phyloP scores from a whole-genome alignment of 2,329 filamentous ascomycete genomes.

The Blastomyces emzantsi region DNA sequence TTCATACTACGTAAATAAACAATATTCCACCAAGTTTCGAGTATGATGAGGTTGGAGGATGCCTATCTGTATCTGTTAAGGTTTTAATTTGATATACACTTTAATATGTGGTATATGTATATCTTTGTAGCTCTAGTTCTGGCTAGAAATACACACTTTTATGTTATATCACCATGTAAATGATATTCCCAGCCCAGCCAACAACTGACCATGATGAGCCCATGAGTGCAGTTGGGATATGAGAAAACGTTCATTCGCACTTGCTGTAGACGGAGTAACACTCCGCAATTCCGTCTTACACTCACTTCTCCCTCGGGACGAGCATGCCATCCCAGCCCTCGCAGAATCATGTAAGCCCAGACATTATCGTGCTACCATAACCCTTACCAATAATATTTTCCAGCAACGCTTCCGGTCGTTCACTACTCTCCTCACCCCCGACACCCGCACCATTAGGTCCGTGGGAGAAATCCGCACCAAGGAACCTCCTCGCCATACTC shows the following conservation, averaged over 20 bases:
- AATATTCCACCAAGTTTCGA: background rate
- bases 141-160: background rate
- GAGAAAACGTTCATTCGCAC: background rate
- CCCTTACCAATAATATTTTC: slow-evolving; percentile 8
- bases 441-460: background rate
- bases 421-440: background rate
- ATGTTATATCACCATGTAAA: background rate
- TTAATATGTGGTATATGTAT: background rate
- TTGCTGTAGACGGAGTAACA: background rate
- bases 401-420: slow-evolving; percentile 6
- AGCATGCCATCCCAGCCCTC: background rate
- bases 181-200: background rate
- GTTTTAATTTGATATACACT: background rate
- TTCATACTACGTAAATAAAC: background rate
- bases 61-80: background rate
- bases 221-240: background rate
- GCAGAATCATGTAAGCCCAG: background rate
- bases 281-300: background rate
- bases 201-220: background rate
- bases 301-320: background rate
- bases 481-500: slow-evolving; percentile 48
- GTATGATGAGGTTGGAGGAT: background rate
- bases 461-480: slow-evolving; percentile 37
- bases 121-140: background rate
- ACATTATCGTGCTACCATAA: background rate